phyloP scores from a whole-genome alignment of 331 rosid genomes.

The Prunus yedoensis region DNA sequence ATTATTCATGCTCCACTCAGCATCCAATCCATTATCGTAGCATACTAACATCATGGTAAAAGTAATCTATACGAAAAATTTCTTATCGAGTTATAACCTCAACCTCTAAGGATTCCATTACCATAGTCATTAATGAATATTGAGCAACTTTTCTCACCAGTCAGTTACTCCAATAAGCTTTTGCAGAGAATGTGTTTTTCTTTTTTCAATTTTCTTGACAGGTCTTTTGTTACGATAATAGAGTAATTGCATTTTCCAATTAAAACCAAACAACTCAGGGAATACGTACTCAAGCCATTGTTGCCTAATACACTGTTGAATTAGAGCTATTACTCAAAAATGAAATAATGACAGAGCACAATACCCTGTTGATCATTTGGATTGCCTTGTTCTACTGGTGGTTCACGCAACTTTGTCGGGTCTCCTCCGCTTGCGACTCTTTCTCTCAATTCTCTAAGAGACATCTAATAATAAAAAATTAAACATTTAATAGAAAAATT shows the following conservation, averaged over 20 bases:
- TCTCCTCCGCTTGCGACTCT: slow-evolving; percentile 92
- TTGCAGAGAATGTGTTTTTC: too few relatives aligned
- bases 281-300: too few relatives aligned
- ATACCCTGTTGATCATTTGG: slow-evolving; percentile 54
- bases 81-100: not conserved
- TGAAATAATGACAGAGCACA: not conserved
- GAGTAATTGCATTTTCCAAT: not conserved
- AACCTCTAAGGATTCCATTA: not conserved
- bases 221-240: not conserved
- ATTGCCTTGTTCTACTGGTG: slow-evolving; percentile 38
- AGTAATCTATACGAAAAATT: not conserved
- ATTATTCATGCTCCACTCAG: not conserved
- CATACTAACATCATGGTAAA: not conserved
- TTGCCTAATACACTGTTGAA: not conserved
- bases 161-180: not conserved
- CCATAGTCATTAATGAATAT: not conserved
- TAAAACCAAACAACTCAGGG: not conserved
- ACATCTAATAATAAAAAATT: slow-evolving; percentile 33
- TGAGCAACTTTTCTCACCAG: not conserved
- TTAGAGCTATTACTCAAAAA: not conserved
- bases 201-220: not conserved
- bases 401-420: slow-evolving; percentile 68
- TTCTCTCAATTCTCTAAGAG: slow-evolving; percentile 80
- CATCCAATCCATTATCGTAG: not conserved
- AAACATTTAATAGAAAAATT: not conserved